phyloP scores from a whole-genome alignment of 805 yeast species.

The Ogataea degrootiae region DNA sequence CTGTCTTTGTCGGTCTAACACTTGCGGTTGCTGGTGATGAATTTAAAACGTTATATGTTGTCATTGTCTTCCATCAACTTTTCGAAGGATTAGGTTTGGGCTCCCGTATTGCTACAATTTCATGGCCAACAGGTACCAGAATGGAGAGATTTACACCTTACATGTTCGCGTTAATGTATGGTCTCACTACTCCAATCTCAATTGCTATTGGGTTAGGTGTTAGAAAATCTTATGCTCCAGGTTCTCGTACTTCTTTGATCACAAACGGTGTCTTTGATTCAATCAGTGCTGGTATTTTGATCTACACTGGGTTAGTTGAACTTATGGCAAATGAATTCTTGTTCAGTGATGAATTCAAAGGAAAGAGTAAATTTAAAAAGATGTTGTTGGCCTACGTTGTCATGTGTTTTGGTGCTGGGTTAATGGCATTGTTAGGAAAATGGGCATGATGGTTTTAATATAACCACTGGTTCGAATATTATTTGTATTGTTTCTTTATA shows the following conservation, averaged over 20 bases:
- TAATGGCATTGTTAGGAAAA: constrained; percentile 70
- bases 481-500: too few relatives aligned
- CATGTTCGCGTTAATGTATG: constrained; percentile 39
- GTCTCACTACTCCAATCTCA: constrained; percentile 64
- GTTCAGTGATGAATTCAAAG: constrained; percentile 55
- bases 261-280: constrained; percentile 69
- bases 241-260: constrained; percentile 49
- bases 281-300: constrained; percentile 66
- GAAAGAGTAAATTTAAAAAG: constrained; percentile 40
- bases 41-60: constrained; percentile 63
- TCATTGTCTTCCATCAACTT: constrained; percentile 62
- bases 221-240: constrained; percentile 52
- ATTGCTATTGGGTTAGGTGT: constrained; percentile 74
- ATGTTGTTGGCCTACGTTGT: constrained; percentile 44
- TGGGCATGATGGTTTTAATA: constrained; percentile 45
- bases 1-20: constrained; percentile 72
- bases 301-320: constrained; percentile 72
- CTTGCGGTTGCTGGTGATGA: constrained; percentile 74
- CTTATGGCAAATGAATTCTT: constrained; percentile 70
- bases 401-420: constrained; percentile 55
- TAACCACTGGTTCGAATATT: too few relatives aligned
- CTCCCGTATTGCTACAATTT: constrained; percentile 56
- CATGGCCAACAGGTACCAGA: constrained; percentile 30
- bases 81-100: constrained; percentile 85
- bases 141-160: constrained; percentile 43